Evolutionary conservation across 179 eudicot genomes (phyloP).

Genomic region (Beta lomatogona): DNA sequence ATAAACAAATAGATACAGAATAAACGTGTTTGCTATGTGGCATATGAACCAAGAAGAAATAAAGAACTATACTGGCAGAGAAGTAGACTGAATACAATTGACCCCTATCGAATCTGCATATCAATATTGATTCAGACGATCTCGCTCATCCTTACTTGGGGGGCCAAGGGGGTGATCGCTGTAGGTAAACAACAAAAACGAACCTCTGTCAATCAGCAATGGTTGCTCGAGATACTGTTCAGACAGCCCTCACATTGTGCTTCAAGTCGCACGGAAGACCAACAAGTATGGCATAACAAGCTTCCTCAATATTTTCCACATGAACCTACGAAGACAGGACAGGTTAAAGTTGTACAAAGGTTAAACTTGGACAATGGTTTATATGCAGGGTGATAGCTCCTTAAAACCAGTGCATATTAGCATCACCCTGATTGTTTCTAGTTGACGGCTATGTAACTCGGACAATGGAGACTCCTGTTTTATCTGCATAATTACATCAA

Average conservation of each 20-base stretch:
- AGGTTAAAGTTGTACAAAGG: not conserved
- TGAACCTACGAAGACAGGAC: not conserved
- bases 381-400: no score
- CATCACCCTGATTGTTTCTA: no score
- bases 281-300: not conserved
- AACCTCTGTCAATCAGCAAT: not conserved
- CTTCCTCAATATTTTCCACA: not conserved
- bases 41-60: not conserved
- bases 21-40: not conserved
- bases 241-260: not conserved
- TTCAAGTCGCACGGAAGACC: not conserved
- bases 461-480: no score
- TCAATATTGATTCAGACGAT: not conserved
- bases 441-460: no score
- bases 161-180: not conserved
- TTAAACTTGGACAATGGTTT: no score
- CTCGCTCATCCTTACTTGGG: not conserved
- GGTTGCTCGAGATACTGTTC: not conserved
- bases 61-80: not conserved
- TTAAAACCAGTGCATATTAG: no score
- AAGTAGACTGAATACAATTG: not conserved
- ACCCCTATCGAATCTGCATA: not conserved
- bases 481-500: not conserved
- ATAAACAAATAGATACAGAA: not conserved
- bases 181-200: not conserved